These are phyloP conservation scores for Amaranthus hypochondriacus DNA, from an alignment of 148 eudicot genomes.

Conservation along the genomic window DNA sequence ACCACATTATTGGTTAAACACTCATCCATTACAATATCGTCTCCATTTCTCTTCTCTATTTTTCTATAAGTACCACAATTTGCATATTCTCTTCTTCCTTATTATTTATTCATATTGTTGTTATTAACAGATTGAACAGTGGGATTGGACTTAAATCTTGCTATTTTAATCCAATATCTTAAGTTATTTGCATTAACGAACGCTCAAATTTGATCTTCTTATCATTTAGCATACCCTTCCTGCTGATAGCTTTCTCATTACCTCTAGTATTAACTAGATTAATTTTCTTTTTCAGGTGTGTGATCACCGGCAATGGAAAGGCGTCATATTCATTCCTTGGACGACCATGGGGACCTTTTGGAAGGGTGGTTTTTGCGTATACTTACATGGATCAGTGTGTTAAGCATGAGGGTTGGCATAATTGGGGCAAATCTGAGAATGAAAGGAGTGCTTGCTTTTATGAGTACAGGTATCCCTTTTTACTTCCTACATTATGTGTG, in stretches of 20 bases:
- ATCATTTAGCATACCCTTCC: neutral
- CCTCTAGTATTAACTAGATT: neutral
- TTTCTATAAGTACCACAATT: too few relatives aligned
- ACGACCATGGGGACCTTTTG: slow-evolving; percentile 98
- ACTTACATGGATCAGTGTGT: slow-evolving; percentile 89
- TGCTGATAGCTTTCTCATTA: neutral
- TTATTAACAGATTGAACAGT: too few relatives aligned
- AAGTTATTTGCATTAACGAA: neutral
- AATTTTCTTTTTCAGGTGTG: slow-evolving; percentile 54
- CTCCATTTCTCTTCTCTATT: too few relatives aligned
- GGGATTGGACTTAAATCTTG: neutral
- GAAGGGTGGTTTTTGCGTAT: slow-evolving; percentile 87
- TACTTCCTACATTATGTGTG: neutral
- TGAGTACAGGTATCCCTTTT: slow-evolving; percentile 64
- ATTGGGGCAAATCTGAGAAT: slow-evolving; percentile 91
- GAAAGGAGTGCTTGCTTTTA: slow-evolving; percentile 97
- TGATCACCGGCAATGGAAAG: slow-evolving; percentile 83
- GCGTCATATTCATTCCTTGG: slow-evolving; percentile 70
- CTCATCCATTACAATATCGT: too few relatives aligned
- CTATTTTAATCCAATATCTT: neutral
- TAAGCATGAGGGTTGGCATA: slow-evolving; percentile 76
- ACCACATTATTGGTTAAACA: too few relatives aligned
- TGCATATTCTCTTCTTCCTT: too few relatives aligned
- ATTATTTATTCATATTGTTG: too few relatives aligned
- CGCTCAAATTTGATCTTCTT: neutral